phyloP scores from a whole-genome alignment of 2,329 filamentous ascomycete genomes.

The Mollisiaceae sp. region DNA sequence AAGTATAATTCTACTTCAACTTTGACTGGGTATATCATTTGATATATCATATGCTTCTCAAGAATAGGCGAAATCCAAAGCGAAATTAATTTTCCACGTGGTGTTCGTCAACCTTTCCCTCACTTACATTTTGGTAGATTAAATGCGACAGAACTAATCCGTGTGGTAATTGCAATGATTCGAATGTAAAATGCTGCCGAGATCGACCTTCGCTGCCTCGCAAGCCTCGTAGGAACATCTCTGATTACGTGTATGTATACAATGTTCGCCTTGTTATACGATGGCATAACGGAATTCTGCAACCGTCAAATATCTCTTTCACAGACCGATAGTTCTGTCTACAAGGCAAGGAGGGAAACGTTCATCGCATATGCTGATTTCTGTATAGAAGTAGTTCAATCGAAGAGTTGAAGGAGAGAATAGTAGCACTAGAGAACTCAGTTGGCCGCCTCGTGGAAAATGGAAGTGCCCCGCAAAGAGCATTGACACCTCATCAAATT shows the following conservation, averaged over 20 bases:
- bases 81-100: no score
- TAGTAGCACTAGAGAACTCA: neutral
- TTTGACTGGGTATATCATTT: no score
- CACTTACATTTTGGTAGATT: neutral
- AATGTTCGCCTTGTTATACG: neutral
- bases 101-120: no score
- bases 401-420: neutral
- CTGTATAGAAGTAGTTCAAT: neutral
- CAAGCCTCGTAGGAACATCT: slow-evolving; percentile 1
- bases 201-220: neutral
- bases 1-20: neutral
- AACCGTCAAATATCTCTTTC: no score
- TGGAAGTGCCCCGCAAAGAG: neutral
- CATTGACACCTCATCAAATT: neutral
- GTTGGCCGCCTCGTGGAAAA: neutral
- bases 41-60: no score
- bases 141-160: neutral
- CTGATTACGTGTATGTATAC: neutral
- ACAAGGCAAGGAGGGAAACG: neutral
- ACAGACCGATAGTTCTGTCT: no score
- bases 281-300: no score
- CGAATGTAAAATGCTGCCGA: neutral
- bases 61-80: no score
- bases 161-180: slow-evolving; percentile 1
- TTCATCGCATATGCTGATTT: neutral